A percentile compares a stretch with the other conserved stretches of the same genome.
phyloP scores from a whole-genome alignment of 352 stramenopile species.

The Globisporangium canariense region DNA sequence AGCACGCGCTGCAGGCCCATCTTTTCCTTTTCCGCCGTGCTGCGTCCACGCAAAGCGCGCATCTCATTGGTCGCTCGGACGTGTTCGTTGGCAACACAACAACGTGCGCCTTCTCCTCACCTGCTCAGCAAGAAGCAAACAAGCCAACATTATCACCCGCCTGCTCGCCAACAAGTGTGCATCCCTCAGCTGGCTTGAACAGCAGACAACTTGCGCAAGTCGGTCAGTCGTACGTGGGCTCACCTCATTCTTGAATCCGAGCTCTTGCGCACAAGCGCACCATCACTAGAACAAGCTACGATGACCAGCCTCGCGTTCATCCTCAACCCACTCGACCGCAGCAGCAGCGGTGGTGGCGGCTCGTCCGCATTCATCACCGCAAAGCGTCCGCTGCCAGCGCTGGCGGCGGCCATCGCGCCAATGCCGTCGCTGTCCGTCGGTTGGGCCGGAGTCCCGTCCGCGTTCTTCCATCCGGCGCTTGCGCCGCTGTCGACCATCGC shows the following conservation, averaged over 20 bases:
- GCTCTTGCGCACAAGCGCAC: background rate
- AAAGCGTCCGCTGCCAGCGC: constrained; percentile 5
- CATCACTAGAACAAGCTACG: background rate
- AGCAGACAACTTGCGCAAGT: background rate
- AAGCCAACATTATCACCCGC: background rate
- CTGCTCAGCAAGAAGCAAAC: background rate
- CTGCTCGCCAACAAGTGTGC: background rate
- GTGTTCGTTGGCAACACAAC: constrained; percentile 9
- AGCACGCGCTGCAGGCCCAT: constrained; percentile 2
- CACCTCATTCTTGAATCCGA: constrained; percentile 8
- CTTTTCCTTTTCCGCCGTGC: background rate
- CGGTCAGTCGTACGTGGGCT: constrained; percentile 2
- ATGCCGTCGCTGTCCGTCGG: background rate
- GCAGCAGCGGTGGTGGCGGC: background rate
- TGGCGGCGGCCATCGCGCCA: constrained; percentile 14
- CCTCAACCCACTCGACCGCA: constrained; percentile 18
- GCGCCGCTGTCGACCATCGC: constrained; percentile 10
- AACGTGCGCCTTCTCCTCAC: background rate
- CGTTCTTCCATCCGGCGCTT: background rate
- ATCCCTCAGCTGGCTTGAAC: background rate
- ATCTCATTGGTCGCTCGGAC: constrained; percentile 11
- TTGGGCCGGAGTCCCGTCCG: background rate
- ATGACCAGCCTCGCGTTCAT: constrained; percentile 24
- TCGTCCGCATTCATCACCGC: background rate
- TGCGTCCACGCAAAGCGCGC: constrained; percentile 7